Base-by-base conservation (phyloP, 2,329 filamentous ascomycete genomes). In the Blumeriella jaapii region DNA sequence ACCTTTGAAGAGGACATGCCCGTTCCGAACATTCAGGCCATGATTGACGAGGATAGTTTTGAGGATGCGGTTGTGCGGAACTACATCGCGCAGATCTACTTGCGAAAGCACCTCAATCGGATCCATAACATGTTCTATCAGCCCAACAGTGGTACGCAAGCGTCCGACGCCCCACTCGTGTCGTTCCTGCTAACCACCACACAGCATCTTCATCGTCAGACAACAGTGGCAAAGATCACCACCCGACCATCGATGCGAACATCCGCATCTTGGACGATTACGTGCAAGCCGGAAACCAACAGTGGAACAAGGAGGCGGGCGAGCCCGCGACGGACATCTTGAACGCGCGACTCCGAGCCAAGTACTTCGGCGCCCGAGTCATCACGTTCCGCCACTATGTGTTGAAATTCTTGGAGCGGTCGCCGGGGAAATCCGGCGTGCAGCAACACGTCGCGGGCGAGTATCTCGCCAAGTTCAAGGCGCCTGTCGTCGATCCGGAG, bases 361-460 rank as follows among this genome's bases (percentile, higher is more conserved):
- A 98, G 57, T 96, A 91, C 58, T 96, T 89, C 66, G 91, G 91
- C 13, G 87, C 85, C 0, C 74, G 81, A 45, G 86, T 93, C 43
- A 87, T 96, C 53, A 87, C 89, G 16, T 82, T 91, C 55, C 74
- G 91, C 15, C 84, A 83, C 1, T 85, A 89, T 41, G 56, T 78
- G 34, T 61, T 65, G 44, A 62, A 68, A 41, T 68, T 79, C 29
- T 58, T 79, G 3, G 53, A 59, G 45, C 58, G 45, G 40, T 57
- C 46, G 26, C 46, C 49, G 32, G 48, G 39, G 17, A 17, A 20
- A 13, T 24, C 18, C n/a, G n/a, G n/a, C n/a, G n/a, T n/a, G n/a
- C n/a, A n/a, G 15, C 32, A 48, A 39, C 37, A 43, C 11, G 36
- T 44, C 5, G 36, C 45, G n/a, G 47, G 29, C 27, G 46, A 49